Conservation (phyloP, 192 early-diverging fungal species). For the Blastocladiella britannica region DNA sequence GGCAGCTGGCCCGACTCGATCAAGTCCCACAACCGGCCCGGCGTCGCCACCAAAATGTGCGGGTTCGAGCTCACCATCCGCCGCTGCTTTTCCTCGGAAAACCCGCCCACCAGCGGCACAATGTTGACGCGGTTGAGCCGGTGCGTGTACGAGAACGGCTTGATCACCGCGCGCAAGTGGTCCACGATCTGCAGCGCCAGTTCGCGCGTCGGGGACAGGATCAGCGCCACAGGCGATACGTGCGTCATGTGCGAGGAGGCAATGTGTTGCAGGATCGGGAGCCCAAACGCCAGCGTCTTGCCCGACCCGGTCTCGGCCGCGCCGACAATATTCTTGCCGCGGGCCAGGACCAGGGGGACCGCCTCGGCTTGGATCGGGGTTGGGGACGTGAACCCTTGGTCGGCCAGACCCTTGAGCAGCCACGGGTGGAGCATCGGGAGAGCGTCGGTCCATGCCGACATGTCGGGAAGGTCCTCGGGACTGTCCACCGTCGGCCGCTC, state of each 20-base stretch:
- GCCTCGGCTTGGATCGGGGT: conserved; percentile 73
- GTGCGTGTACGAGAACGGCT: conserved; percentile 4
- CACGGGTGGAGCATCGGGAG: conserved; percentile 19
- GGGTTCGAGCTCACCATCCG: conserved; percentile 42
- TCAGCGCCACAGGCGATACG: conserved; percentile 32
- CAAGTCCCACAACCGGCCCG: conserved; percentile 55
- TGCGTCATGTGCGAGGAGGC: conserved; percentile 12
- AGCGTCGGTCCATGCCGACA: conserved; percentile 49
- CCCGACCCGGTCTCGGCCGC: conserved; percentile 90
- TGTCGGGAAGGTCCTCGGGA: conserved; percentile 19
- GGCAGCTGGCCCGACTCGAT: conserved; percentile 14
- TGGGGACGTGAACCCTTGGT: conserved; percentile 49
- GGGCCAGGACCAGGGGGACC: conserved; percentile 44
- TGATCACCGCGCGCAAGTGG: conserved; percentile 33
- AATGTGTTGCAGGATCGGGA: conserved; percentile 68
- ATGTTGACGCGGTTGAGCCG: conserved; percentile 19
- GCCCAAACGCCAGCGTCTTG: conserved; percentile 87
- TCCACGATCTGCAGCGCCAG: conserved; percentile 85
- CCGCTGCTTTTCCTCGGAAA: conserved; percentile 79
- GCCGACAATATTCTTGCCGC: conserved; percentile 64
- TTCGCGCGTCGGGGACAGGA: conserved; percentile 85
- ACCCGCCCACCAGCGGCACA: conserved; percentile 74
- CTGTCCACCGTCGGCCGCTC: conserved; percentile 4
- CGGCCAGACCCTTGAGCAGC: conserved; percentile 44
- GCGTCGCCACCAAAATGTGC: conserved; percentile 60